Base-by-base conservation (phyloP, 1,284 basidiomycete species). In the Ustilago hordei region DNA sequence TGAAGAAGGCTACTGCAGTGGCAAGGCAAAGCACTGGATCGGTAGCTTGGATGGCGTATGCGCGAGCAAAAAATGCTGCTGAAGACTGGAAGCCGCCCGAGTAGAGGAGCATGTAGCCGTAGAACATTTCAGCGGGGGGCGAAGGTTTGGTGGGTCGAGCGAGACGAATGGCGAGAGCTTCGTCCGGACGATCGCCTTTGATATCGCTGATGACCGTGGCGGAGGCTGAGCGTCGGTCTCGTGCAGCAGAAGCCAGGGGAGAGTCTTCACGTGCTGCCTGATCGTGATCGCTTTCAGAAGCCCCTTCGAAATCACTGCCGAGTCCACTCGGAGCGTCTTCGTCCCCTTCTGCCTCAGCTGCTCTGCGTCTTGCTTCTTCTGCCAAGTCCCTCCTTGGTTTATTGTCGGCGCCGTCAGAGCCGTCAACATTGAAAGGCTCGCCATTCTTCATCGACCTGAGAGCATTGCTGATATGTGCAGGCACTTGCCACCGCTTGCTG, bases 11-110 rank as follows among this genome's bases (percentile, higher is more conserved):
- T 43, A 95, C 91, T 0, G 92, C 92, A 7, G 96, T 89, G 39
- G 90, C 91, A 15, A 99, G 88, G 82, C 92, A 95, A 19, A 97
- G 89, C 84, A 97, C 88, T 0, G 95, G 93, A 84, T 98, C 94
- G 34, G 93, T 89, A 0, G 91, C 92, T 72, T 91, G 92, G 70
- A 93, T 89, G 70, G 95, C 94, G 85, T 93, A 94, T 0, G 94
- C 94, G 75, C 95, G 92, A 41, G 95, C 86, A 43, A 96, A 89
- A 83, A 98, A 98, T 82, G 93, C 95, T 95, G 69, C 31, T 0
- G 94, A 93, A 64, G 92, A 92, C 82, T 97, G 94, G 84, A 93
- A 95, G 78, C 93, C 95, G 87, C 91, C 93, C 3, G 93, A 92
- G 2, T 91, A 90, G 8, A 94, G 89, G 84, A 94, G 92, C 71